Evolutionary conservation across 176 grass and related monocot genomes (phyloP), one percentile per base, ranked within the genome.

Genomic region (Poa annua): DNA sequence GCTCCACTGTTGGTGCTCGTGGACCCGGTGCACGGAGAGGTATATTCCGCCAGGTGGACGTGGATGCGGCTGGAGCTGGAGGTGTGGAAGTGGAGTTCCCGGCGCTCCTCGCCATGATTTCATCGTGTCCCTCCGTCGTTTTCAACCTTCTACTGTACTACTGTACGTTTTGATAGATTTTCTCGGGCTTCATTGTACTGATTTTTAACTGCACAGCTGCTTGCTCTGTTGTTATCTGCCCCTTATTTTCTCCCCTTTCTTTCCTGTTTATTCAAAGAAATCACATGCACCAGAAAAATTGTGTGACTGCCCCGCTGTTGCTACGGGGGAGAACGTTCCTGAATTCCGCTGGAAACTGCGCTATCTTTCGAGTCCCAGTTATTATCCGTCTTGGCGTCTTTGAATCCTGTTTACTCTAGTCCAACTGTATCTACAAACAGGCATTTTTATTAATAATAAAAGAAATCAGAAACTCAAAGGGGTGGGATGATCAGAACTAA

Each of bases 81-180:
- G 3, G 13, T 61, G 76, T 80, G 75, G 75, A 84, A 65, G 38
- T 61, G 32, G 54, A 71, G 45, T 73, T 78, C 66, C 17, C 32
- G 81, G 68, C 7, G 60, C 20, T 81, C 77, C 68, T 51, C 70
- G 61, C 70, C 82, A 83, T 88, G 80, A 71, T 87, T 70, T 87
- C 24, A 76, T 76, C 67, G 38, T 84, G 81, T 35, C 76, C 26
- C 29, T 29, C 29, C 29, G 60, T 89, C 82, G 60, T 62, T 76
- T 89, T 76, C 81, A 10, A 7, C 6, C 17, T n/a, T 19, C 66
- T 17, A 24, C 25, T 65, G n/a, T n/a, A n/a, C n/a, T n/a, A n/a
- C n/a, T n/a, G n/a, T n/a, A 17, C 0, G 5, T 50, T 80, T 80
- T 53, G 44, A 8, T 35, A 7, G 3, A 9, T 66, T 21, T n/a